Evolutionary conservation across 208 protist genomes (phyloP).

Genomic region (Naegleria gruberi): DNA sequence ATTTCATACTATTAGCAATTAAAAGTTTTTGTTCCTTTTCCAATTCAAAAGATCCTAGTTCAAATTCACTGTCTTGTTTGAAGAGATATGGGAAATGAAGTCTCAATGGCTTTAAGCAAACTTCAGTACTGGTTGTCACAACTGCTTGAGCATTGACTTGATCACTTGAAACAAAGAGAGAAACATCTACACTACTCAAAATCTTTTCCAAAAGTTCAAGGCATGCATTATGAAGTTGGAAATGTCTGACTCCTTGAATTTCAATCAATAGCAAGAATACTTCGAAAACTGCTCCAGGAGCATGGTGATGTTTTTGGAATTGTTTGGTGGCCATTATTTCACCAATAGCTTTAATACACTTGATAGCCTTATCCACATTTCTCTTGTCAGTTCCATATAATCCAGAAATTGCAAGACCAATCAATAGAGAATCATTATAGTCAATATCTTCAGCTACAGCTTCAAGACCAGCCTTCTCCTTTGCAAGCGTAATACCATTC

Average conservation of each 20-base stretch:
- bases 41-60: not conserved
- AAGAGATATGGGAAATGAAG: slow-evolving; percentile 10
- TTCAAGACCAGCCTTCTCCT: not conserved
- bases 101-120: not conserved
- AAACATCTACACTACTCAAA: not conserved
- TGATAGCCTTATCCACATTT: not conserved
- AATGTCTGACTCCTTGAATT: slow-evolving; percentile 3
- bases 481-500: not conserved
- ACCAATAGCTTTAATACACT: not conserved
- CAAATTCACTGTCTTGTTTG: not conserved
- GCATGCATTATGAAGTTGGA: not conserved
- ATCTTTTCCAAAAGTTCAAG: not conserved
- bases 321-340: not conserved
- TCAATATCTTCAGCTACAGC: not conserved
- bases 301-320: not conserved
- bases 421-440: not conserved
- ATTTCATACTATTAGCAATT: not conserved
- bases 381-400: not conserved
- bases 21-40: not conserved
- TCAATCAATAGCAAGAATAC: not conserved
- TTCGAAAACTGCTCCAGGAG: not conserved
- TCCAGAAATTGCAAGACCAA: not conserved
- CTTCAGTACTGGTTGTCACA: not conserved
- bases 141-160: not conserved
- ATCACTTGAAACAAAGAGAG: not conserved